A percentile compares a stretch with the other conserved stretches of the same genome.
phyloP scores from a whole-genome alignment of 1,139 yeast genomes.

The Diutina rugosa region DNA sequence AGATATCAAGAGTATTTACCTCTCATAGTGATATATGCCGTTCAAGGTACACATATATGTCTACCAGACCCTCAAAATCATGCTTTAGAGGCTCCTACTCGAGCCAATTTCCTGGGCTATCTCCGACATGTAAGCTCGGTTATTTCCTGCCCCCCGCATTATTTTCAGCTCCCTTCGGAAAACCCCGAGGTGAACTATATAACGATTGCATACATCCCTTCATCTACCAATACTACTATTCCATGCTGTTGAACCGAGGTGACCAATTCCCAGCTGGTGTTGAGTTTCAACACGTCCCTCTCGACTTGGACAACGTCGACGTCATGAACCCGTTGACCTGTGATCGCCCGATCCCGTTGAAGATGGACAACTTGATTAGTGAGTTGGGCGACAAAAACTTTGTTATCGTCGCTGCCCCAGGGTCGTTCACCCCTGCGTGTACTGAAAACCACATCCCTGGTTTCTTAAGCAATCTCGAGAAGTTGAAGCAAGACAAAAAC shows the following conservation, averaged over 20 bases:
- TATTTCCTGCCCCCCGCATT: not conserved
- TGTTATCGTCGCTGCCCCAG: slow-evolving; percentile 74
- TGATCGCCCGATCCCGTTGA: slow-evolving; percentile 34
- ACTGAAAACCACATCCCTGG: slow-evolving; percentile 75
- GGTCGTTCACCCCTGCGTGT: slow-evolving; percentile 88
- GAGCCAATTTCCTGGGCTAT: no score
- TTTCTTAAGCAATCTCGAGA: slow-evolving; percentile 36
- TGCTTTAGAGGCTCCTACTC: not conserved
- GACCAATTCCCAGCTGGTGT: slow-evolving; percentile 39
- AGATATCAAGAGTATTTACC: no score
- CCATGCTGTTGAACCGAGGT: slow-evolving; percentile 7
- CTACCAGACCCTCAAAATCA: no score
- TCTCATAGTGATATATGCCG: no score
- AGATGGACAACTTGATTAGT: slow-evolving; percentile 33
- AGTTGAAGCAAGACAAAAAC: slow-evolving; percentile 43
- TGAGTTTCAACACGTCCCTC: slow-evolving; percentile 44
- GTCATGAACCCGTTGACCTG: slow-evolving; percentile 34
- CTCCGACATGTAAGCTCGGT: not conserved
- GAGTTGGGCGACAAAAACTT: slow-evolving; percentile 18
- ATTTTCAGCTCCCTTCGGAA: not conserved
- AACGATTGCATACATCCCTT: not conserved
- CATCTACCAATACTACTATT: not conserved
- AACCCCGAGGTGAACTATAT: not conserved
- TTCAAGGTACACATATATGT: no score
- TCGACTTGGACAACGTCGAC: slow-evolving; percentile 25